phyloP scores from a whole-genome alignment of 805 yeast genomes.

The Metschnikowia borealis region DNA sequence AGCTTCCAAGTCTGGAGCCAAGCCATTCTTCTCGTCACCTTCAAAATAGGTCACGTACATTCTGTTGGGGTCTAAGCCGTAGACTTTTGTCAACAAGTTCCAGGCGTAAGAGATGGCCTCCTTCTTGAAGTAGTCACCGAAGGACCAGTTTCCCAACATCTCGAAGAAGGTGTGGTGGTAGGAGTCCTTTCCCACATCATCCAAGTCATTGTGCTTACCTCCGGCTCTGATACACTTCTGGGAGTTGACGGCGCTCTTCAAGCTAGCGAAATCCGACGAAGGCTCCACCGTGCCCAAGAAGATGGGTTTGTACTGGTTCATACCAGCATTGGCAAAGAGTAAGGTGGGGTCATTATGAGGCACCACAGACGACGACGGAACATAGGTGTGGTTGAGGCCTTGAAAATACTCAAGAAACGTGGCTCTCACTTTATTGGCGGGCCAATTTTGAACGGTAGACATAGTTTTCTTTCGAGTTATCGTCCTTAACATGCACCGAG shows the following conservation, averaged over 20 bases:
- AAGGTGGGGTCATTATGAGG: slow-evolving; percentile 98
- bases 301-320: slow-evolving; percentile 98
- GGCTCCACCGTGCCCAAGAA: slow-evolving; percentile 98
- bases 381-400: slow-evolving; percentile 66
- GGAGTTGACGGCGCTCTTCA: slow-evolving; percentile 90
- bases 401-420: slow-evolving; percentile 84
- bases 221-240: slow-evolving; percentile 99
- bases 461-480: slow-evolving; percentile 15
- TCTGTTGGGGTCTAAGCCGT: slow-evolving; percentile 73
- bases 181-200: slow-evolving; percentile 96
- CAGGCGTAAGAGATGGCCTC: slow-evolving; percentile 89
- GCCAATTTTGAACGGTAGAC: slow-evolving; percentile 28
- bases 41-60: slow-evolving; percentile 95
- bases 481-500: slow-evolving; percentile 16
- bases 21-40: slow-evolving; percentile 78
- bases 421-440: slow-evolving; percentile 60
- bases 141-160: slow-evolving; percentile 99
- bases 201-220: slow-evolving; percentile 97
- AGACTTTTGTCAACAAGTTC: slow-evolving; percentile 85
- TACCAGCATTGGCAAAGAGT: slow-evolving; percentile 96
- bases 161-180: slow-evolving; percentile 98
- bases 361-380: slow-evolving; percentile 90
- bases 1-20: slow-evolving; percentile 93
- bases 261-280: slow-evolving; percentile 72
- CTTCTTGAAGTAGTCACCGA: slow-evolving; percentile 96